phyloP scores from a whole-genome alignment of 164 flowering plant genomes.

The Tetracentron sinense region DNA sequence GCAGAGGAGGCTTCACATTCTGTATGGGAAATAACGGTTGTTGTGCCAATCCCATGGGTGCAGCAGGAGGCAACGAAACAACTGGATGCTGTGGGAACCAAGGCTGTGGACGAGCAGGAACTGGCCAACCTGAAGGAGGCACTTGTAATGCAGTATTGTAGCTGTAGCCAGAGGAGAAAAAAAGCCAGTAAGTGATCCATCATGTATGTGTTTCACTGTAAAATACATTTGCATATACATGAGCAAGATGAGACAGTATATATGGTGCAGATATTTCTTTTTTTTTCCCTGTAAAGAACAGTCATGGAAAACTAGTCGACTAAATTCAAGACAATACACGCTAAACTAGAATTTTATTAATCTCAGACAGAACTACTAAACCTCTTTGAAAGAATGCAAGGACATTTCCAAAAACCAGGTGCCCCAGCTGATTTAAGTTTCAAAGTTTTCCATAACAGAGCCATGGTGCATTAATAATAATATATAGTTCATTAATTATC shows the following conservation, averaged over 20 bases:
- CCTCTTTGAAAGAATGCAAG: background rate
- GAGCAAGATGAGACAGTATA: background rate
- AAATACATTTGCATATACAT: background rate
- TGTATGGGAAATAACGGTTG: constrained; percentile 92
- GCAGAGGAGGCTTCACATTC: constrained; percentile 40
- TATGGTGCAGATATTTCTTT: too few species aligned
- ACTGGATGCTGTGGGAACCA: constrained; percentile 66
- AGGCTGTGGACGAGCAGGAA: constrained; percentile 78
- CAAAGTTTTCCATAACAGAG: too few species aligned
- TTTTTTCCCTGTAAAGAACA: too few species aligned
- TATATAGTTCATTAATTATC: too few species aligned
- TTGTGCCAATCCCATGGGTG: constrained; percentile 43
- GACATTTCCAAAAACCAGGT: background rate
- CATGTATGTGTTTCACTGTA: background rate
- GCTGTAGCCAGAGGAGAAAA: constrained; percentile 36
- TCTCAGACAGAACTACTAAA: background rate
- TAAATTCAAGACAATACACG: background rate
- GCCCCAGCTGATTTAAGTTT: background rate
- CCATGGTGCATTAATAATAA: too few species aligned
- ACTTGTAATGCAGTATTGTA: constrained; percentile 58
- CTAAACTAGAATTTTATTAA: too few species aligned
- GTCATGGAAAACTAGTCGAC: too few species aligned
- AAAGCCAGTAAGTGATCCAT: constrained; percentile 6
- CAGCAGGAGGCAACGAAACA: constrained; percentile 45
- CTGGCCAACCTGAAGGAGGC: constrained; percentile 71